Evolutionary conservation across 1,284 basidiomycete genomes (phyloP), one percentile per base, ranked within the genome.

Genomic region (Tetrapyrgos nigripes): DNA sequence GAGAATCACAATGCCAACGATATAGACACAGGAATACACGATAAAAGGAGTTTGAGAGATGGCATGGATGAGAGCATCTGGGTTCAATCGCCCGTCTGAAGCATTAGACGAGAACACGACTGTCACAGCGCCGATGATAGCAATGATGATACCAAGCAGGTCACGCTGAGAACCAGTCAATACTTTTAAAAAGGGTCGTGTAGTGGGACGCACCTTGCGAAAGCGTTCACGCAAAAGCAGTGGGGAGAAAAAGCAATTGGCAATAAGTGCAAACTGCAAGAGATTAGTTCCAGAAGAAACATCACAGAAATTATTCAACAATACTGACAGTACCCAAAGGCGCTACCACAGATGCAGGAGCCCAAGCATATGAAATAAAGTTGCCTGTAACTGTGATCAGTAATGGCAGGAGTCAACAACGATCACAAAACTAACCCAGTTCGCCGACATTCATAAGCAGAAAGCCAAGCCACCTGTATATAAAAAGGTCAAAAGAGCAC

Each of bases 221-320:
- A 94, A 92, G 10, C 81, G 82, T 72, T 93, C 92, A 17, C 85
- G 81, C n/a, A 97, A 80, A 67, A 98, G 84, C 2, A 96, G 70
- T 9, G 97, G 97, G 0, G 97, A 94, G 64, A 98, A 95, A 49
- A 96, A 82, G 69, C 96, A 97, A 73, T 98, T 98, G 17, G 96
- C 94, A 55, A 98, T 89, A 9, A 99, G 81, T 1, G 97, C 92
- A 68, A 93, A 91, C 89, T 93, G 53, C 19, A 56, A 48, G 51
- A 54, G 59, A 59, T n/a, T n/a, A n/a, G 31, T 48, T 62, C 58
- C 48, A 33, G 51, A 51, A 54, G 46, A 44, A 33, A 40, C 17
- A 21, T 17, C 37, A 53, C 52, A 40, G 27, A 52, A 28, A 46
- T 19, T 33, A 48, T 51, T 24, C n/a, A 45, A 28, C 29, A 46